These are phyloP conservation scores for Stentor roeselii DNA, from an alignment of 73 alveolate species.

Conservation along the genomic window DNA sequence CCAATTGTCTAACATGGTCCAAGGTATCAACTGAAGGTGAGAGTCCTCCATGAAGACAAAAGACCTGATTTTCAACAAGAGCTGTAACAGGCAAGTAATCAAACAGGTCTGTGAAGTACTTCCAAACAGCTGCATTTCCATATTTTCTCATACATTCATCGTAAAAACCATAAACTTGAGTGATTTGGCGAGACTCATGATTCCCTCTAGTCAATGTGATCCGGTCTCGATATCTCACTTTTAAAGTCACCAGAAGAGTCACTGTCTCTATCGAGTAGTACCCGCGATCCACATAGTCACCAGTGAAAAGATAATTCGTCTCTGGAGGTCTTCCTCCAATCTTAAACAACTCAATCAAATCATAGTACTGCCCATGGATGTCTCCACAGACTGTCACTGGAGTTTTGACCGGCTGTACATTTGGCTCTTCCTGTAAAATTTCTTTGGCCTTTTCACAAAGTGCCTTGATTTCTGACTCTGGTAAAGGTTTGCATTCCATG, in stretches of 20 bases:
- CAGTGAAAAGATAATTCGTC: slow-evolving; percentile 82
- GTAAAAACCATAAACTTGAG: slow-evolving; percentile 69
- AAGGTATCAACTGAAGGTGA: slow-evolving; percentile 75
- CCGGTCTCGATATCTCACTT: slow-evolving; percentile 84
- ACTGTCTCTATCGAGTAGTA: slow-evolving; percentile 89
- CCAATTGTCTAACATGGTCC: slow-evolving; percentile 51
- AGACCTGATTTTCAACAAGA: slow-evolving; percentile 62
- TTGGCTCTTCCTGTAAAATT: slow-evolving; percentile 81
- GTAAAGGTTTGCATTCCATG: slow-evolving; percentile 54
- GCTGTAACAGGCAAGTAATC: slow-evolving; percentile 51
- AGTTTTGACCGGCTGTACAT: slow-evolving; percentile 68
- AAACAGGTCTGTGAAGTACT: slow-evolving; percentile 60
- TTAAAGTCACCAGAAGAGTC: slow-evolving; percentile 69
- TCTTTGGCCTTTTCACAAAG: slow-evolving; percentile 96
- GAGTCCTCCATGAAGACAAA: slow-evolving; percentile 98
- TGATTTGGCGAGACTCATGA: slow-evolving; percentile 89
- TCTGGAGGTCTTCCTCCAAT: slow-evolving; percentile 79
- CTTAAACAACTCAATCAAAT: slow-evolving; percentile 81
- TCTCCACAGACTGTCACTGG: slow-evolving; percentile 97
- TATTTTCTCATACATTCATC: slow-evolving; percentile 67
- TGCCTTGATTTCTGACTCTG: slow-evolving; percentile 85
- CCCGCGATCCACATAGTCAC: slow-evolving; percentile 94
- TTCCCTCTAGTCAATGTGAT: slow-evolving; percentile 91
- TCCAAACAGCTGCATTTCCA: slow-evolving; percentile 70
- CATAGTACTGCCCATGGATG: slow-evolving; percentile 97